A percentile compares a stretch with the other conserved stretches of the same genome.
Conservation (phyloP, 2,329 filamentous ascomycete genomes). For the Clarireedia paspali region DNA sequence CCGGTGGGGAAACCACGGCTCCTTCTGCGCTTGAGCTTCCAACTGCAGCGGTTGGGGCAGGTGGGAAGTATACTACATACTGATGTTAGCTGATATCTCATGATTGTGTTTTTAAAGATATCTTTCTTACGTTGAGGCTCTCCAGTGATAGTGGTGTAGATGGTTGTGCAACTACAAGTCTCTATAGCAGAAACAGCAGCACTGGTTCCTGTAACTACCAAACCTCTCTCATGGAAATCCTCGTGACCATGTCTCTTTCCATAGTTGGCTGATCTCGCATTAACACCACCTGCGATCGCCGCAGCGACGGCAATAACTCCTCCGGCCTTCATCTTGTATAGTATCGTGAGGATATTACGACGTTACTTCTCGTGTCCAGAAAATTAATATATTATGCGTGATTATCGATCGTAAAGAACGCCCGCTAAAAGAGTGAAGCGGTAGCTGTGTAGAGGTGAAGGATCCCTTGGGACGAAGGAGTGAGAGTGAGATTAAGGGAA, state of each 20-base stretch:
- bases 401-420: conserved; percentile 41
- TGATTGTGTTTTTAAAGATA: background rate
- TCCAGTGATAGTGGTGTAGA: conserved; percentile 64
- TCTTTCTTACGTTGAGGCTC: conserved; percentile 51
- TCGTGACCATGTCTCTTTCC: conserved; percentile 43
- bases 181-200: conserved; percentile 29
- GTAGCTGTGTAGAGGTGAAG: conserved; percentile 38
- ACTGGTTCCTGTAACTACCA: conserved; percentile 11
- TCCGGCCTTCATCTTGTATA: conserved; percentile 64
- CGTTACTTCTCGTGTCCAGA: conserved; percentile 18
- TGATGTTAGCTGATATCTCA: background rate
- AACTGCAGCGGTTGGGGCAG: conserved; percentile 10
- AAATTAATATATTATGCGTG: conserved; percentile 11
- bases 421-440: conserved; percentile 88
- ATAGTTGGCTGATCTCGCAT: conserved; percentile 47
- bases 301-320: conserved; percentile 54
- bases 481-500: conserved; percentile 42
- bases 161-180: conserved; percentile 64
- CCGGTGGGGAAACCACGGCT: conserved; percentile 9
- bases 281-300: conserved; percentile 49
- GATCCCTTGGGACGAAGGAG: conserved; percentile 43
- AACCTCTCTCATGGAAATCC: conserved; percentile 46
- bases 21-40: background rate
- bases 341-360: background rate
- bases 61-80: conserved; percentile 21